These are phyloP conservation scores for Rhizopus stolonifer DNA, from an alignment of 371 early-diverging fungal species.

Conservation along the genomic window DNA sequence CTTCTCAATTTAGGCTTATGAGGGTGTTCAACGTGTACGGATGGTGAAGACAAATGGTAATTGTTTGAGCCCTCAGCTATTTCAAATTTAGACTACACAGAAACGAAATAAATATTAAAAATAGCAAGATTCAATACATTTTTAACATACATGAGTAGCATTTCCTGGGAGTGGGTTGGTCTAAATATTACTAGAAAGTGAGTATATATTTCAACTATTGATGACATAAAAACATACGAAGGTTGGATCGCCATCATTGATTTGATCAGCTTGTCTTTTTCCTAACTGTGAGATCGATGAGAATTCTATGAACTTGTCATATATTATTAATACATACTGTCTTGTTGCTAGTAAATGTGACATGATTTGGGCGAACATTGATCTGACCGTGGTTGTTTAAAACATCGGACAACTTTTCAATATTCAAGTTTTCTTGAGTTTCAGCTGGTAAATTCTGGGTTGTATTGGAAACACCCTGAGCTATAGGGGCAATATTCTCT, in stretches of 20 bases:
- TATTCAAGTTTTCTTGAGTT: constrained; percentile 6
- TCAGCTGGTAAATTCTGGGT: constrained; percentile 8
- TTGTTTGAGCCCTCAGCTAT: constrained; percentile 7
- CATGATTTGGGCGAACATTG: constrained; percentile 2
- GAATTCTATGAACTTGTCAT: constrained; percentile 12
- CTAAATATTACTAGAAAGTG: constrained; percentile 11
- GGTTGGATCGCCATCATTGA: constrained; percentile 12
- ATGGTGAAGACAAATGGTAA: constrained; percentile 5
- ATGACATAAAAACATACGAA: constrained; percentile 14
- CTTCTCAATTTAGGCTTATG: constrained; percentile 14
- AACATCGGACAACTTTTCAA: constrained; percentile 6
- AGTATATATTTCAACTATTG: constrained; percentile 12
- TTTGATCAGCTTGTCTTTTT: constrained; percentile 14
- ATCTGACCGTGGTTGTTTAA: constrained; percentile 8
- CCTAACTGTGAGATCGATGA: constrained; percentile 12
- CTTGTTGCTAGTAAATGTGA: constrained; percentile 6
- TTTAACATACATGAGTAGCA: constrained; percentile 10
- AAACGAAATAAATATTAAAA: constrained; percentile 10
- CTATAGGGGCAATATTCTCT: constrained; percentile 7
- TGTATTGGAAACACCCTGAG: constrained; percentile 7
- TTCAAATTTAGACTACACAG: constrained; percentile 5
- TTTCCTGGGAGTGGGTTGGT: constrained; percentile 8
- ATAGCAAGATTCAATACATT: constrained; percentile 6
- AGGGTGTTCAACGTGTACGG: not conserved
- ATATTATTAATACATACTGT: constrained; percentile 9